Percentiles rank a stretch among this genome's conserved stretches.
phyloP scores from a whole-genome alignment of 1,284 basidiomycete species.

The Cutaneotrichosporon spelunceum region DNA sequence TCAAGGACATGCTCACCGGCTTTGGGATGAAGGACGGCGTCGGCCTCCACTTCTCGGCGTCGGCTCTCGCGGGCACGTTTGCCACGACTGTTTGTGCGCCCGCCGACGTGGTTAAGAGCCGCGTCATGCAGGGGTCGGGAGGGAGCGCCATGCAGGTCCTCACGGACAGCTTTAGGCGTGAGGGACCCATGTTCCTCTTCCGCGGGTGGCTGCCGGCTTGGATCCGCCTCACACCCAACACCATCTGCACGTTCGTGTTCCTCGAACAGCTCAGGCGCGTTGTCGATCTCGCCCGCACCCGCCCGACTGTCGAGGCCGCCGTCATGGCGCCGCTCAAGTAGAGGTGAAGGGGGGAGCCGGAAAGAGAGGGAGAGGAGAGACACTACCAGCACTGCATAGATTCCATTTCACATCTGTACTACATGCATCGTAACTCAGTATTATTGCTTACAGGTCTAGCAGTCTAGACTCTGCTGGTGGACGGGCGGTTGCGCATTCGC shows the following conservation, averaged over 20 bases:
- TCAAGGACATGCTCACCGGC: conserved; percentile 54
- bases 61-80: conserved; percentile 55
- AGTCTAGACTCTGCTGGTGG: background rate
- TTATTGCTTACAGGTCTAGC: background rate
- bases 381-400: background rate
- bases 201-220: conserved; percentile 58
- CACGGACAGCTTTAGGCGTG: conserved; percentile 29
- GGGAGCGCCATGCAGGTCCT: conserved; percentile 31
- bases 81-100: conserved; percentile 56
- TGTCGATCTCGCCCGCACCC: conserved; percentile 32
- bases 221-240: conserved; percentile 54
- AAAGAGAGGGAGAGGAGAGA: background rate
- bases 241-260: conserved; percentile 52
- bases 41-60: conserved; percentile 54
- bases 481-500: background rate
- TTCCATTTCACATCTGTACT: conserved; percentile 4
- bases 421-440: background rate
- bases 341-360: background rate
- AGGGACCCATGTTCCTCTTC: conserved; percentile 56
- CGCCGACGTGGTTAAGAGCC: conserved; percentile 55
- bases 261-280: conserved; percentile 48
- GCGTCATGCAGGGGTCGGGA: conserved; percentile 53
- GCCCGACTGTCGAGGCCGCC: background rate
- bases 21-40: conserved; percentile 53
- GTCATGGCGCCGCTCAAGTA: conserved; percentile 11